Evolutionary conservation across 1,284 basidiomycete genomes (phyloP), one percentile per base, ranked within the genome.

Genomic region (Microbotryum saponariae): DNA sequence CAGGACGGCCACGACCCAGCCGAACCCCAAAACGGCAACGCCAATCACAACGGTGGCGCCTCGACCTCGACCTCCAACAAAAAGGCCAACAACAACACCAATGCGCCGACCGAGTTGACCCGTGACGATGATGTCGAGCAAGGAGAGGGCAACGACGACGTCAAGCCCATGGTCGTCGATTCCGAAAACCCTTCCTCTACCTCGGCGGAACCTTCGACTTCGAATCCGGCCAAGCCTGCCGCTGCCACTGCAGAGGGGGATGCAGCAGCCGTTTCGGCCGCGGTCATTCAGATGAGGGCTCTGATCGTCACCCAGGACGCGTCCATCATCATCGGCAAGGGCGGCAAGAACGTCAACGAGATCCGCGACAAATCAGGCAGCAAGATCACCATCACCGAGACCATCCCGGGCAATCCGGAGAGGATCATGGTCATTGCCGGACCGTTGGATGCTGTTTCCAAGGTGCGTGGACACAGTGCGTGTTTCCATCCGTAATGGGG

Each of bases 261-360:
- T 7, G 56, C 59, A 4, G 57, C 57, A 21, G 46, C 61, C n/a
- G 33, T 48, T 10, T 59, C 62, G 1, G 45, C 65, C 2, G 29
- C 52, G 16, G 49, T 54, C 33, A 72, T 73, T 52, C 66, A 66
- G 54, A 71, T 73, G 66, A 57, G 70, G 20, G 66, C 71, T 1
- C 80, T 99, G 73, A 98, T 99, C 73, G 93, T 98, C 70, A 98
- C 96, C 12, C 92, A 97, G 78, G 96, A 99, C 76, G 96, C 96
- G 20, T 94, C 91, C 62, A 92, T 99, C 77, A 98, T 99, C 79
- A 99, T 99, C 73, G 96, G 96, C 48, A 93, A 93, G 77, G 89
- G 81, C 55, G 96, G 96, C 66, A 84, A 89, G 59, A 94, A 98
- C 77, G 93, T 99, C 73, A 97, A 97, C 74, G 94, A 98, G 78